Evolutionary conservation across 2,329 filamentous ascomycete genomes (phyloP).

Genomic region (Apiospora pterosperma): DNA sequence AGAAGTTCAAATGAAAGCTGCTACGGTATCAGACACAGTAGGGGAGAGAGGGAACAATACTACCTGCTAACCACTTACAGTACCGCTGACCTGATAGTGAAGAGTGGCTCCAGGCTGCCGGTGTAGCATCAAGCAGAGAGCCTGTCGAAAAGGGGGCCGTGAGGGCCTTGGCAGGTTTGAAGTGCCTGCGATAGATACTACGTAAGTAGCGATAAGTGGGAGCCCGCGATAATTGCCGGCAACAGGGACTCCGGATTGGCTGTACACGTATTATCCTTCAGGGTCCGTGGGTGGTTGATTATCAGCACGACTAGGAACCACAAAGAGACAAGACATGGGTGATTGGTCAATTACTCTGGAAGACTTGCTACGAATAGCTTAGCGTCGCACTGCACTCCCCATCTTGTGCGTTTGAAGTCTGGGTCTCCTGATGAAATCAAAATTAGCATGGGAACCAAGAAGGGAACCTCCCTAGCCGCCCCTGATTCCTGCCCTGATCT

Average conservation of each 20-base stretch:
- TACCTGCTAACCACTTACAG: neutral
- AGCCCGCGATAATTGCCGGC: neutral
- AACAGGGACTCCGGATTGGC: neutral
- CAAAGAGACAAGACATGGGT: neutral
- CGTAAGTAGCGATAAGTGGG: neutral
- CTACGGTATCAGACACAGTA: neutral
- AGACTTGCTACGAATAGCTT: neutral
- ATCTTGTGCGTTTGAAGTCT: neutral
- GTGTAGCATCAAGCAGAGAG: neutral
- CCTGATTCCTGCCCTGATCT: neutral
- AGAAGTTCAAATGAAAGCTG: neutral
- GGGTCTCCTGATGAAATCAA: neutral
- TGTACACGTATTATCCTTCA: neutral
- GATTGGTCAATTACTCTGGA: neutral
- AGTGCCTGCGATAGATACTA: neutral
- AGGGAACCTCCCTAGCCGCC: neutral
- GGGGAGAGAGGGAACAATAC: no score
- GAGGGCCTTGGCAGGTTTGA: neutral
- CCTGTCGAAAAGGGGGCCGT: neutral
- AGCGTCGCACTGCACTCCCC: neutral
- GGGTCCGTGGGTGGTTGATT: neutral
- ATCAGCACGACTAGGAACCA: no score
- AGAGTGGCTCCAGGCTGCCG: neutral
- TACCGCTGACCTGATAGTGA: neutral
- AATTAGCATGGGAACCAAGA: neutral